Evolutionary conservation across 768 basidiomycete species (phyloP), one percentile per base, ranked within the genome.

Genomic region (Amanita polypyramis): DNA sequence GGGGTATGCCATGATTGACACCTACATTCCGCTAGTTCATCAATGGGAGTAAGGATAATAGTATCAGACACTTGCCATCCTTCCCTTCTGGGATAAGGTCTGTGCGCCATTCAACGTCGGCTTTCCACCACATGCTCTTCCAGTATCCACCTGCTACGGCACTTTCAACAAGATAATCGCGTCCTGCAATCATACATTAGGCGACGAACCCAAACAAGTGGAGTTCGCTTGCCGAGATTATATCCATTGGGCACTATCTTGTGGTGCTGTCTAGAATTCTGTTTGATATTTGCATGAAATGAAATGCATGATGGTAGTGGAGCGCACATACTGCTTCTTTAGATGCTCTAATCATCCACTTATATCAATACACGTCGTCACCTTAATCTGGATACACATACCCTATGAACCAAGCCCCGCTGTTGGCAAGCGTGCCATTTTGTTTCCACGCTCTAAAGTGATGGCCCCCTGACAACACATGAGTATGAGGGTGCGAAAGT

Each of bases 391-490:
- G 17, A 4, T 46, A 27, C 33, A 69, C 77, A 35, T 58, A 84
- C 85, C 77, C 88, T 8, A 93, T 68, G 57, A 92, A 92, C 89
- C 89, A 92, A 6, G 89, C 89, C 0, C 82, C 78, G 41, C 76
- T 83, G 55, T 81, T 68, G 0, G 76, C 85, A 14, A 67, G 57
- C 0, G 83, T 80, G 2, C 87, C 89, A 54, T 90, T 88, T 70
- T 93, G 89, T 58, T 79, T 80, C 89, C 89, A 93, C 6, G 87
- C 87, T 42, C 89, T 75, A 57, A 87, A 93, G 59, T 93, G 91
- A 49, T 92, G 82, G 2, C 89, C 90, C n/a, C 88, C 88, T 74
- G 57, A 36, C 30, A 20, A 43, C 9, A 19, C 11, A 23, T 27
- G 17, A 25, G 37, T 44, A 39, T 40, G 52, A 39, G 49, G 21